These are phyloP conservation scores for Arachis stenosperma DNA, from an alignment of 306 rosid species.

Conservation along the genomic window DNA sequence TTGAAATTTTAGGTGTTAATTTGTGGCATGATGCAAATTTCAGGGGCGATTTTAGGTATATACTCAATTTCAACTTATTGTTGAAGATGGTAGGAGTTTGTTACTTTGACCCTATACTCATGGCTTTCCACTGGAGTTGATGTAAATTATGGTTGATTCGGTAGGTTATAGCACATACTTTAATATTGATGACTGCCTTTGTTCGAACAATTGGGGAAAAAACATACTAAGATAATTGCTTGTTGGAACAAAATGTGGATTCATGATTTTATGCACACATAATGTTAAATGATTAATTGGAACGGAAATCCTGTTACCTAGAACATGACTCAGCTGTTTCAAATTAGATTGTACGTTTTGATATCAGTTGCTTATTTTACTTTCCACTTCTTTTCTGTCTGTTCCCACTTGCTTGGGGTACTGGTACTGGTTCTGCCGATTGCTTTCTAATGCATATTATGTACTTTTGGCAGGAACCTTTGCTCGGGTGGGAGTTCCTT, in stretches of 20 bases:
- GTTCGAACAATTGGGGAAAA: neutral
- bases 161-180: neutral
- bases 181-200: neutral
- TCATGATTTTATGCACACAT: neutral
- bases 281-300: constrained; percentile 17
- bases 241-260: constrained; percentile 11
- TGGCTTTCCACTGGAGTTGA: neutral
- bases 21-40: no score
- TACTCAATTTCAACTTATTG: neutral
- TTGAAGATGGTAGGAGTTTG: neutral
- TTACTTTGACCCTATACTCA: constrained; percentile 3
- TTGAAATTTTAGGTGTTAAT: no score
- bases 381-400: constrained; percentile 12
- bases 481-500: constrained; percentile 44
- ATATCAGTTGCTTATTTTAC: constrained; percentile 5
- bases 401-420: neutral
- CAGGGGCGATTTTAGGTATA: no score
- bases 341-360: neutral
- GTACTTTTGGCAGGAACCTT: constrained; percentile 53
- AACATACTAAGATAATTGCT: neutral
- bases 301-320: neutral
- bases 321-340: constrained; percentile 9
- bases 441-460: constrained; percentile 22
- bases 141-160: neutral
- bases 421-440: constrained; percentile 1